Base-by-base conservation (phyloP, 331 rosid genomes). In the Rhamnella rubrinervis region DNA sequence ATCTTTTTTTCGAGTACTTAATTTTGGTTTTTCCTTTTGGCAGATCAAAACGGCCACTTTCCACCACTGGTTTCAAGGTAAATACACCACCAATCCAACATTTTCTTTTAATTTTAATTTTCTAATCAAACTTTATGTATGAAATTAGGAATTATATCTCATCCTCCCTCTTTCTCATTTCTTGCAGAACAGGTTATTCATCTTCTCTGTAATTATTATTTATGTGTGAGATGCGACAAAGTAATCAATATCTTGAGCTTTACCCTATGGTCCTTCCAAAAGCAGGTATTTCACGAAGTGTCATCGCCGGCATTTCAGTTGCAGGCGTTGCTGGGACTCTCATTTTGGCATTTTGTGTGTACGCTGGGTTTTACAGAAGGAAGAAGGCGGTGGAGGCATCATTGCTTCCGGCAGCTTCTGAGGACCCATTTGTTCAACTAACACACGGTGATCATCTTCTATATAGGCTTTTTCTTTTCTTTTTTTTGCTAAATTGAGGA, bases 1-100 rank as follows among this genome's bases (percentile, higher is more conserved):
- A 52, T 16, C 4, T 19, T 53, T 18, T 15, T 12, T 21, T 21
- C 20, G 73, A 63, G 77, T 55, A 71, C 18, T 50, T 40, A 67
- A 61, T 47, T 10, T 49, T 75, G 75, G 67, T 17, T 61, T 61
- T 65, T 55, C 55, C 31, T 20, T 37, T 77, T 73, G 47, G 58
- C 95, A 93, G 98, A 93, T 90, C 87, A 79, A 82, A 89, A 78
- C 78, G 88, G 87, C 23, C 78, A 65, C 66, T 90, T 71, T 67
- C 95, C 85, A 74, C 66, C 83, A 26, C 78, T 88, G 50, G 4
- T 18, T 7, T 39, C 81, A 59, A 87, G 97, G 98, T 88, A 90
- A 68, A 62, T 72, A 66, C 71, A 61, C 25, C 50, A 74, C 61
- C 55, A 11, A 40, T 9, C 14, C 49, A 14, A 12, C 14, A 11